Evolutionary conservation across 768 basidiomycete species (phyloP).

Genomic region (Boletus patriciae): DNA sequence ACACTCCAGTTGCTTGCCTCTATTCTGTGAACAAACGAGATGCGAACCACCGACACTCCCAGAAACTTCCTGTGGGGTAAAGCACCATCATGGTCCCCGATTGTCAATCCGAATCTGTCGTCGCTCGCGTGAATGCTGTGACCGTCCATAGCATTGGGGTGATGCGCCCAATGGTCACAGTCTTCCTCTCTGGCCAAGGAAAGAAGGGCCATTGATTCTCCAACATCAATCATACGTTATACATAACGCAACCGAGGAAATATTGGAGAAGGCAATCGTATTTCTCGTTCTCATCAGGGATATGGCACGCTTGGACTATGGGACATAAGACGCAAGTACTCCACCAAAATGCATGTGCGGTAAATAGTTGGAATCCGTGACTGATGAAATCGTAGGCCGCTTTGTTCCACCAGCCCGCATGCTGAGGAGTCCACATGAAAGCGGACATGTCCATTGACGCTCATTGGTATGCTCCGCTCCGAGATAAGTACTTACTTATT

Average conservation of each 20-base stretch:
- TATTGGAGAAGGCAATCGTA: neutral
- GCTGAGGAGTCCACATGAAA: neutral
- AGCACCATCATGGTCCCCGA: too few relatives aligned
- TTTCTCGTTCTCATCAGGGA: neutral
- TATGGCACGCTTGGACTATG: neutral
- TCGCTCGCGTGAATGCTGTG: too few relatives aligned
- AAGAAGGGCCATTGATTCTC: neutral
- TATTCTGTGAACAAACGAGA: neutral
- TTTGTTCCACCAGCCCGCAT: neutral
- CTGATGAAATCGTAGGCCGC: neutral
- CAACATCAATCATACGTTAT: neutral
- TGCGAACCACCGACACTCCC: neutral
- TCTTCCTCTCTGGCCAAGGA: neutral
- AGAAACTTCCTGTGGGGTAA: too few relatives aligned
- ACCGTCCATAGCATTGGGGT: neutral
- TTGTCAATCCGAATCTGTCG: neutral
- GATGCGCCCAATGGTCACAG: neutral
- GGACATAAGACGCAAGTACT: neutral
- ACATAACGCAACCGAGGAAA: neutral
- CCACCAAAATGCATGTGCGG: neutral
- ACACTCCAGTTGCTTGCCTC: neutral
- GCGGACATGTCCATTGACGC: neutral
- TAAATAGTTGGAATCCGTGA: neutral
- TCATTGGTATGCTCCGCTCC: neutral
- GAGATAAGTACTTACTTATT: too few relatives aligned